Conservation (phyloP, 495 filamentous ascomycete genomes). For the Aspergillus haitiensis region DNA sequence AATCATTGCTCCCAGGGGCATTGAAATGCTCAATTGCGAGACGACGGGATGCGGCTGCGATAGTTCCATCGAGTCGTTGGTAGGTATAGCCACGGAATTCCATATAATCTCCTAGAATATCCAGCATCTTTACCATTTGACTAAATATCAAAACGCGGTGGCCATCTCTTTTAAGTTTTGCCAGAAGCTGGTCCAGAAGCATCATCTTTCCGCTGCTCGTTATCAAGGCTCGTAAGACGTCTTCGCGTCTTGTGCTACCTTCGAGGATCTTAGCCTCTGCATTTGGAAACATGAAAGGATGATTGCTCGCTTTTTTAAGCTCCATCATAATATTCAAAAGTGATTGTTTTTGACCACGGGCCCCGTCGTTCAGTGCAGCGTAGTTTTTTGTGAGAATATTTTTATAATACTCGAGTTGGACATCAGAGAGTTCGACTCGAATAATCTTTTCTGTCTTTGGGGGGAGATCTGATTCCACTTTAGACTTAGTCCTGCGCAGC, state of each 20-base stretch:
- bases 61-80: constrained; percentile 93
- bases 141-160: constrained; percentile 98
- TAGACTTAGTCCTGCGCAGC: constrained; percentile 94
- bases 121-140: constrained; percentile 99
- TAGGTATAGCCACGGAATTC: constrained; percentile 85
- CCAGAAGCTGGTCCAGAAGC: constrained; percentile 88
- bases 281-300: constrained; percentile 94
- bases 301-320: constrained; percentile 97
- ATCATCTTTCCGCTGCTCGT: constrained; percentile 99
- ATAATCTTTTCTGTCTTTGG: constrained; percentile 99
- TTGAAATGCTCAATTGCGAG: constrained; percentile 98
- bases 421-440: constrained; percentile 90
- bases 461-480: constrained; percentile 91
- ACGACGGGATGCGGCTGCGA: constrained; percentile 77
- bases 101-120: constrained; percentile 92
- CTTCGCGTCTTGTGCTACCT: constrained; percentile 75
- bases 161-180: constrained; percentile 85
- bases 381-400: constrained; percentile 98
- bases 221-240: constrained; percentile 85
- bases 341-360: constrained; percentile 85
- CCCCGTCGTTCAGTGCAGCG: constrained; percentile 85
- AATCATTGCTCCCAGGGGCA: constrained; percentile 87
- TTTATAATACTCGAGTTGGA: constrained; percentile 97
- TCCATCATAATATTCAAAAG: constrained; percentile 99
- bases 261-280: constrained; percentile 85